Evolutionary conservation across 2,329 filamentous ascomycete species (phyloP).

Genomic region (Nemania abortiva): DNA sequence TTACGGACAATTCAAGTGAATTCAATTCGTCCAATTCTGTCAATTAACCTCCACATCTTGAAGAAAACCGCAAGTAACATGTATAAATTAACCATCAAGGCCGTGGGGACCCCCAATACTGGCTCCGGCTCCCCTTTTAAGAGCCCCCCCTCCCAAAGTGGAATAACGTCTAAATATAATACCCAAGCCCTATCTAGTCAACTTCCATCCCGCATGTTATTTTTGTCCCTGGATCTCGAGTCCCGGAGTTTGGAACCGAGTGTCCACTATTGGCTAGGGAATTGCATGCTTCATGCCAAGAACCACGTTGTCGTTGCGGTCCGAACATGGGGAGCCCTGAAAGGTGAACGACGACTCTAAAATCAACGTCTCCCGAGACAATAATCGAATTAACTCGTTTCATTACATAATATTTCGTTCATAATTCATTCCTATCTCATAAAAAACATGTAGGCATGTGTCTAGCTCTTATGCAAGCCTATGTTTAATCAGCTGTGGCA

Average conservation of each 20-base stretch:
- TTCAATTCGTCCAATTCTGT: background rate
- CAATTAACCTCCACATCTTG: background rate
- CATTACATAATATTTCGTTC: background rate
- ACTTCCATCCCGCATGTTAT: background rate
- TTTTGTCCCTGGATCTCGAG: background rate
- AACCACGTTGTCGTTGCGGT: constrained; percentile 1
- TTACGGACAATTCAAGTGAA: background rate
- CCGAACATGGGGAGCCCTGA: background rate
- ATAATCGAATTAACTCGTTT: background rate
- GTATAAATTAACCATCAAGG: constrained; percentile 31
- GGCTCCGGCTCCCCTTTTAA: constrained; percentile 14
- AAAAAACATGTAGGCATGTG: background rate
- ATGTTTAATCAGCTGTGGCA: background rate
- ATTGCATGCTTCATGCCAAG: constrained; percentile 18
- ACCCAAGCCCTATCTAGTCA: background rate
- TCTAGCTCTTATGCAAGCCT: constrained; percentile 10
- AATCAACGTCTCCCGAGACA: constrained; percentile 12
- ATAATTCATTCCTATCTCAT: background rate
- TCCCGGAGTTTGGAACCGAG: background rate
- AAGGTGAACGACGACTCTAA: background rate
- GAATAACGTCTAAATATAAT: background rate
- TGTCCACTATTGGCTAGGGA: constrained; percentile 10
- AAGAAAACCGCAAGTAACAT: constrained; percentile 1
- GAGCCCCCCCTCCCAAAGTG: background rate
- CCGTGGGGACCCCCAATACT: constrained; percentile 20